phyloP scores from a whole-genome alignment of 2,329 filamentous ascomycete species.

The Plenodomus lindquistii region DNA sequence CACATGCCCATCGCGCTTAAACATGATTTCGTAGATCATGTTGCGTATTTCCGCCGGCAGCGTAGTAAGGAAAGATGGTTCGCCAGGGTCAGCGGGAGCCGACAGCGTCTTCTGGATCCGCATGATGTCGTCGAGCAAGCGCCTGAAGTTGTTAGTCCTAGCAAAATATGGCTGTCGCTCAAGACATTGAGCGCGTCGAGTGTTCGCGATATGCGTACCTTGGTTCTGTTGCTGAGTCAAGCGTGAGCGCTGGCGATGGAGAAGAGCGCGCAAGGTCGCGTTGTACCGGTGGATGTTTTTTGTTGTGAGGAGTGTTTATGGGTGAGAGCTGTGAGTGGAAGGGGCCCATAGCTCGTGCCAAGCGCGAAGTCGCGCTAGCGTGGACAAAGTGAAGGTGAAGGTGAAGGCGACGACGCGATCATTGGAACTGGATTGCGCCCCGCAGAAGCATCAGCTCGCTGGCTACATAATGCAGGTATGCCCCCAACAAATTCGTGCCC shows the following conservation, averaged over 20 bases:
- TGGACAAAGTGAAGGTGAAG: not conserved
- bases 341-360: not conserved
- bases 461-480: too few species aligned
- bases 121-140: not conserved
- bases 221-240: too few species aligned
- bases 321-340: not conserved
- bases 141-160: too few species aligned
- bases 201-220: too few species aligned
- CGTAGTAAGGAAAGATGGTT: slow-evolving; percentile 8
- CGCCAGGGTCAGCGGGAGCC: not conserved
- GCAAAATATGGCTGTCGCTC: too few species aligned
- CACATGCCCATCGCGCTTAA: slow-evolving; percentile 7
- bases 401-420: not conserved
- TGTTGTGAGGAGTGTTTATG: too few species aligned
- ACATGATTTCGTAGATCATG: slow-evolving; percentile 11
- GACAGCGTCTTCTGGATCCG: slow-evolving; percentile 1
- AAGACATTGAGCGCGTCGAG: too few species aligned
- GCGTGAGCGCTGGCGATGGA: too few species aligned
- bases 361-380: not conserved
- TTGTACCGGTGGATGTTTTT: too few species aligned
- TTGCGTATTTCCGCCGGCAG: slow-evolving; percentile 12
- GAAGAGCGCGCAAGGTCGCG: too few species aligned
- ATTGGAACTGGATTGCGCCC: not conserved
- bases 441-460: too few species aligned
- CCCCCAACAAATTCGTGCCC: too few species aligned